Evolutionary conservation across 2,329 filamentous ascomycete genomes (phyloP).

Genomic region (Diaporthe citri): DNA sequence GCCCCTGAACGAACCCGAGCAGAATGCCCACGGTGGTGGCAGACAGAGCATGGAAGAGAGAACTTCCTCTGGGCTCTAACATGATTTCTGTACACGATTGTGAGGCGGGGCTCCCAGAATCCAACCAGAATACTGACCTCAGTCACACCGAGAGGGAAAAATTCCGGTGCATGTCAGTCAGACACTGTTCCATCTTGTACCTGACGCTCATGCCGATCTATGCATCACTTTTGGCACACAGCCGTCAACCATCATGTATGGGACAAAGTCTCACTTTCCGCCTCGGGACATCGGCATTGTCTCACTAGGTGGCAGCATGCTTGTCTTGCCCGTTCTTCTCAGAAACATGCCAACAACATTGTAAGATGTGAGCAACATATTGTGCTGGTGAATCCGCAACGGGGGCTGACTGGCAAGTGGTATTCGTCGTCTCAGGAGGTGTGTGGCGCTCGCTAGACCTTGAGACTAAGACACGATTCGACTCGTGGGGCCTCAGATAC

Average conservation of each 20-base stretch:
- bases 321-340: background rate
- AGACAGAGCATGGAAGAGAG: background rate
- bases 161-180: background rate
- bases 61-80: background rate
- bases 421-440: background rate
- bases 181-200: background rate
- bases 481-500: slow-evolving; percentile 2
- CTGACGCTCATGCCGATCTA: background rate
- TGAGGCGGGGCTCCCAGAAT: background rate
- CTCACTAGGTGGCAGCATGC: slow-evolving; percentile 10
- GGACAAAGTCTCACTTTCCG: background rate
- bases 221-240: background rate
- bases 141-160: background rate
- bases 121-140: no score
- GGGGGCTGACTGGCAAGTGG: background rate
- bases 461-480: background rate
- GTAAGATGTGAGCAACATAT: slow-evolving; percentile 2
- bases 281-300: slow-evolving; percentile 4
- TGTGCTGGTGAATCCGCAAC: background rate
- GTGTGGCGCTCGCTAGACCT: slow-evolving; percentile 14
- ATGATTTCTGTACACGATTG: background rate
- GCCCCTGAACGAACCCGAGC: no score
- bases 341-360: background rate
- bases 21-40: background rate
- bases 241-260: background rate